phyloP scores from a whole-genome alignment of 2,329 filamentous ascomycete genomes.

The Monilinia vaccinii-corymbosi region DNA sequence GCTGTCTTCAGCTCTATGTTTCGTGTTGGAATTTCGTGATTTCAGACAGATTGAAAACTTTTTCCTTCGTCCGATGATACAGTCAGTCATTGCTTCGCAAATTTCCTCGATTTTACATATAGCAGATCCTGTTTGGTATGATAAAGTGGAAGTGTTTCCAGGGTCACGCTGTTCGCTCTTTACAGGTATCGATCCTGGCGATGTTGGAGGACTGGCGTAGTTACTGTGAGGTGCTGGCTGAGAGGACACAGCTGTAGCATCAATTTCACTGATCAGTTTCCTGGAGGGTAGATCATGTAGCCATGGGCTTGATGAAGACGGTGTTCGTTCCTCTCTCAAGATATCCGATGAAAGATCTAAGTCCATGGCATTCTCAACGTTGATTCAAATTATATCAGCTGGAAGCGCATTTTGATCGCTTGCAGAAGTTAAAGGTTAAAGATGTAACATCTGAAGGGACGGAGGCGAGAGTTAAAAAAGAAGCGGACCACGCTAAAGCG shows the following conservation, averaged over 20 bases:
- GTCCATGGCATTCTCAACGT: slow-evolving; percentile 14
- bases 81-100: slow-evolving; percentile 42
- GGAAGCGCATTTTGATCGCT: background rate
- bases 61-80: slow-evolving; percentile 35
- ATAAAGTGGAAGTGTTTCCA: background rate
- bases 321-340: background rate
- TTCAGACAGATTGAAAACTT: slow-evolving; percentile 37
- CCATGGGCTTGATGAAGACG: slow-evolving; percentile 10
- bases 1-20: background rate
- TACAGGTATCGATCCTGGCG: background rate
- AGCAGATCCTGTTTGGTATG: slow-evolving; percentile 28
- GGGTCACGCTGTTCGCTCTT: background rate
- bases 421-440: background rate
- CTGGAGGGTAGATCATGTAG: slow-evolving; percentile 20
- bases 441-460: background rate
- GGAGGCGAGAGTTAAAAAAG: background rate
- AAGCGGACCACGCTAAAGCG: background rate
- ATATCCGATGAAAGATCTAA: slow-evolving; percentile 12
- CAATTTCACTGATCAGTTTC: background rate
- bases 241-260: background rate
- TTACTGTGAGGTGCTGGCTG: background rate
- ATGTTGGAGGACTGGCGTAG: background rate
- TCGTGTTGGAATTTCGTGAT: background rate
- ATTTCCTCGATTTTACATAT: slow-evolving; percentile 47
- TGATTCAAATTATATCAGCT: background rate